These are phyloP conservation scores for Prunus mira DNA, from an alignment of 306 rosid genomes.

Conservation along the genomic window DNA sequence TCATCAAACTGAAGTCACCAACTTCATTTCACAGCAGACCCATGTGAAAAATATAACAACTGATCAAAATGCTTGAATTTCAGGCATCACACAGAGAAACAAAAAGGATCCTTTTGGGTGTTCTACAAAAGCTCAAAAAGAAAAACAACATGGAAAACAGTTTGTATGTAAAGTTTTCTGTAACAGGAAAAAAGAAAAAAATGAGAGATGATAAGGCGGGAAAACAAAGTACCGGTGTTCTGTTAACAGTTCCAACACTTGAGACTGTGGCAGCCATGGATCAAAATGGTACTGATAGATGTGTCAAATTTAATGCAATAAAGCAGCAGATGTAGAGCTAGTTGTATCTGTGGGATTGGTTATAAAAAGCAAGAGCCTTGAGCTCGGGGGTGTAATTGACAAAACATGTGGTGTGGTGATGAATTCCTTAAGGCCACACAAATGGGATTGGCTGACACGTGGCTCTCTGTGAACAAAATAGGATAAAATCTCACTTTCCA, in stretches of 20 bases:
- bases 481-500: not conserved
- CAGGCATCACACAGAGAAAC: not conserved
- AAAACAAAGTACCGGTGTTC: constrained; percentile 22
- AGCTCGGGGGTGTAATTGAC: not conserved
- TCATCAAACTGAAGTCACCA: not conserved
- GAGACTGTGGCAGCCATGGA: constrained; percentile 44
- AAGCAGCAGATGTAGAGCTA: constrained; percentile 1
- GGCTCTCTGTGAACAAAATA: constrained; percentile 16
- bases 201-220: not conserved
- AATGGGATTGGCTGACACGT: constrained; percentile 29
- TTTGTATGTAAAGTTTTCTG: not conserved
- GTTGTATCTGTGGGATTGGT: not conserved
- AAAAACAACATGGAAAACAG: not conserved
- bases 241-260: constrained; percentile 25
- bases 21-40: not conserved
- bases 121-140: not conserved
- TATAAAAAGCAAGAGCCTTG: not conserved
- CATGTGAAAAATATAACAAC: not conserved
- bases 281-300: not conserved
- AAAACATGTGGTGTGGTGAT: constrained; percentile 17
- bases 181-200: not conserved
- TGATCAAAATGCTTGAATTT: not conserved
- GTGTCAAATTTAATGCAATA: not conserved
- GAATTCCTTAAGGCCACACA: constrained; percentile 24
- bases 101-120: not conserved